phyloP scores from a whole-genome alignment of 495 filamentous ascomycete species.

The Venustampulla echinocandica region DNA sequence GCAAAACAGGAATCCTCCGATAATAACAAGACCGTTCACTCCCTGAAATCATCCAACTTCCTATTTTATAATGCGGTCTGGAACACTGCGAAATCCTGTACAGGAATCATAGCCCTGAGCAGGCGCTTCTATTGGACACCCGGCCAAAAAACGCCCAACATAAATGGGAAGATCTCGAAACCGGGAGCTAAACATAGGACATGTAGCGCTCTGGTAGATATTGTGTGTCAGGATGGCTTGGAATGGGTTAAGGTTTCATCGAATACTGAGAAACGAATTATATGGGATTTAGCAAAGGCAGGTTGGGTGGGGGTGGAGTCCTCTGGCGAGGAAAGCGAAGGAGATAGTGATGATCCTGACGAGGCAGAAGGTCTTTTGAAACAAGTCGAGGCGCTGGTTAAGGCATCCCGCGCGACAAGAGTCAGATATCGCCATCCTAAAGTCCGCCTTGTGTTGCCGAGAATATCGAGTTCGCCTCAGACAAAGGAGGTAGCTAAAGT shows the following conservation, averaged over 20 bases:
- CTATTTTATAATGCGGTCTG: conserved; percentile 49
- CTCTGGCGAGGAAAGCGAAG: conserved; percentile 5
- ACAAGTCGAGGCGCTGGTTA: conserved; percentile 44
- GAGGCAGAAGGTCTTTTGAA: conserved; percentile 42
- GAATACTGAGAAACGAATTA: conserved; percentile 44
- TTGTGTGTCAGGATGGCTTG: conserved; percentile 42
- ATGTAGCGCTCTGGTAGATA: conserved; percentile 37
- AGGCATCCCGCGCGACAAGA: conserved; percentile 43
- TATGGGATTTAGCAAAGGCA: conserved; percentile 53
- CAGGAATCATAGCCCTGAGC: conserved; percentile 41
- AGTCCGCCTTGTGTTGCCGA: conserved; percentile 51
- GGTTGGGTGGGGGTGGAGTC: conserved; percentile 34
- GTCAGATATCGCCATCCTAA: conserved; percentile 50
- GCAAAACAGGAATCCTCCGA: conserved; percentile 4
- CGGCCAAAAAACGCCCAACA: not conserved
- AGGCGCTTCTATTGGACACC: conserved; percentile 48
- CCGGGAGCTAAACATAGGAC: conserved; percentile 3
- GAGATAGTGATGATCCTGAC: conserved; percentile 38
- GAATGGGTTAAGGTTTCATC: conserved; percentile 53
- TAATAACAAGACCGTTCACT: conserved; percentile 31
- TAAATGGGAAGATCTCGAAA: conserved; percentile 7
- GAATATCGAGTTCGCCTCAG: conserved; percentile 10
- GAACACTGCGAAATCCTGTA: conserved; percentile 37
- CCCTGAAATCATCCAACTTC: conserved; percentile 48
- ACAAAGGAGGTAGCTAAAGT: conserved; percentile 49